These are phyloP conservation scores for Trametes meyenii DNA, from an alignment of 768 basidiomycete genomes.

Conservation along the genomic window DNA sequence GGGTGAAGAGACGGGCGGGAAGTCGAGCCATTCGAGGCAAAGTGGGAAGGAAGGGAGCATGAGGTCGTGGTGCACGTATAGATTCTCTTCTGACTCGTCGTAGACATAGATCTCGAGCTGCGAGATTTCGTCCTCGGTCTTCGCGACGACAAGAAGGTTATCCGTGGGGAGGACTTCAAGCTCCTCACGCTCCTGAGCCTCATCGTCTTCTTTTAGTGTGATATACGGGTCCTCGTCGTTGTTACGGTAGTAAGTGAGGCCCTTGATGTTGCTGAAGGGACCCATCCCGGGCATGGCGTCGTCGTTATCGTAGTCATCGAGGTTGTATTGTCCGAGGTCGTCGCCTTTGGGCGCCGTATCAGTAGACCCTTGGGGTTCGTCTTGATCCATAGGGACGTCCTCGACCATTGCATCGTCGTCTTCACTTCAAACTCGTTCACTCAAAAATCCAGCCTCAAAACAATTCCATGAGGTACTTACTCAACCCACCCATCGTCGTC, in stretches of 20 bases:
- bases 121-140: constrained; percentile 96
- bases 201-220: constrained; percentile 88
- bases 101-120: constrained; percentile 96
- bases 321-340: constrained; percentile 83
- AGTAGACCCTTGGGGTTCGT: constrained; percentile 11
- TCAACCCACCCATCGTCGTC: constrained; percentile 79
- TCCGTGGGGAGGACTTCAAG: constrained; percentile 88
- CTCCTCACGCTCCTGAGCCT: constrained; percentile 85
- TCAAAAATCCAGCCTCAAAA: constrained; percentile 16
- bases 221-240: constrained; percentile 97
- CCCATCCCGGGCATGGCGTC: constrained; percentile 51
- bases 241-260: constrained; percentile 87
- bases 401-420: constrained; percentile 66
- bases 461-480: constrained; percentile 53
- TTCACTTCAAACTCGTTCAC: constrained; percentile 39
- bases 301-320: constrained; percentile 93
- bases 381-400: constrained; percentile 44
- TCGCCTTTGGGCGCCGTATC: constrained; percentile 39
- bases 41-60: constrained; percentile 98
- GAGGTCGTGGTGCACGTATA: constrained; percentile 96
- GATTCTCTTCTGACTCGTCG: constrained; percentile 87
- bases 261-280: constrained; percentile 95
- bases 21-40: constrained; percentile 99
- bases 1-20: constrained; percentile 64
- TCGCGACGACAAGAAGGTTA: constrained; percentile 89